Base-by-base conservation (phyloP, 257 asterid genomes). In the Petrea volubilis region DNA sequence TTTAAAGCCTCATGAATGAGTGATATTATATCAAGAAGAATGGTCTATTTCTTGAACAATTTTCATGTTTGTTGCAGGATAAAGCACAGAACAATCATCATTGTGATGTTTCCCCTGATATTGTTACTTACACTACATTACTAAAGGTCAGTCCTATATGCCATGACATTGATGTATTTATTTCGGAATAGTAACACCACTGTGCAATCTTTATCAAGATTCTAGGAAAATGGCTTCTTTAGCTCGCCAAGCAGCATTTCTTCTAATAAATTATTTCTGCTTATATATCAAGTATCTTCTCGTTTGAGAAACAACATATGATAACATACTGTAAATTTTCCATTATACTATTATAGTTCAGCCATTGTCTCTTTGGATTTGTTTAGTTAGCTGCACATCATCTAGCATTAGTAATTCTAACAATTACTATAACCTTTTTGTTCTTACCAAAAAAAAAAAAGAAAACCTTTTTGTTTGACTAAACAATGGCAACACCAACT, bases 61-160 rank as follows among this genome's bases (percentile, higher is more conserved):
- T 57, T 43, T 40, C 49, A 12, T 73, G 38, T 75, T 38, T 78
- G 21, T 79, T 83, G 79, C 95, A 88, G 95, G 86, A 74, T 53
- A 81, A 82, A 74, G 81, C 88, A 68, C 79, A 71, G 67, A 86
- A 68, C 31, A 69, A 63, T 73, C 62, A 31, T 8, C 67, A 12
- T 25, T 63, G 62, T 73, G 76, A 78, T 74, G 72, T 85, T 82
- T 79, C 73, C 68, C 95, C 95, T 14, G 95, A 88, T 77, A 79
- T 80, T 72, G 74, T 85, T 64, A 85, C 95, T 34, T 88, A 83
- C 77, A 88, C 95, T 33, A 88, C 88, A 58, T 82, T 88, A 76
- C 72, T 88, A 60, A 86, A 85, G 90, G 91, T 85, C 60, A 49
- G 78, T 55, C 52, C 20, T 28, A 44, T 60, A 31, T 62, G 50